Percentiles rank a stretch among this genome's conserved stretches.
These are phyloP conservation scores for Tolypocladium capitatum DNA, from an alignment of 2,329 filamentous ascomycete genomes.

Conservation along the genomic window DNA sequence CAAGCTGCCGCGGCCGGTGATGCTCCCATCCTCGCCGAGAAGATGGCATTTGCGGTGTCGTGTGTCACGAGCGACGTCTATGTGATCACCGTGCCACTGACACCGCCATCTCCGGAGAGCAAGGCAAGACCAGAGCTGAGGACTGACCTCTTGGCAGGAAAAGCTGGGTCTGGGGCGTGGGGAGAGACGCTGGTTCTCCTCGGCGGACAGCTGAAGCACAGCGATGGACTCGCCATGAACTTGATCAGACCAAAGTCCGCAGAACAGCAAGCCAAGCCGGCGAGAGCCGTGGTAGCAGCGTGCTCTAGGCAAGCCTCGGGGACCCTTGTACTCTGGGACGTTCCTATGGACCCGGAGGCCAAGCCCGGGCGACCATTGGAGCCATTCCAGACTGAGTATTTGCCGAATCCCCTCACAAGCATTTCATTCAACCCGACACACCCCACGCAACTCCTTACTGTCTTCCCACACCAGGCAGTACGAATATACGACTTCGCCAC, in stretches of 20 bases:
- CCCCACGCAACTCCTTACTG: slow-evolving; percentile 42
- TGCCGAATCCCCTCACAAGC: slow-evolving; percentile 38
- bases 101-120: slow-evolving; percentile 46
- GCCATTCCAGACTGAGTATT: slow-evolving; percentile 48
- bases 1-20: slow-evolving; percentile 34
- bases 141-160: slow-evolving; percentile 35
- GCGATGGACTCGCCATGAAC: slow-evolving; percentile 43
- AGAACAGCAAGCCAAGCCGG: slow-evolving; percentile 21
- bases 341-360: slow-evolving; percentile 31
- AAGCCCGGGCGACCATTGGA: slow-evolving; percentile 18
- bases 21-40: slow-evolving; percentile 36
- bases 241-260: slow-evolving; percentile 29
- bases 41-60: slow-evolving; percentile 47
- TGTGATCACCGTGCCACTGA: slow-evolving; percentile 45
- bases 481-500: slow-evolving; percentile 49
- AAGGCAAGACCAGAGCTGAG: slow-evolving; percentile 42
- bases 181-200: slow-evolving; percentile 45
- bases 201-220: slow-evolving; percentile 36
- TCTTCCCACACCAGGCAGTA: slow-evolving; percentile 41
- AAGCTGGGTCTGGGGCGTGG: slow-evolving; percentile 48
- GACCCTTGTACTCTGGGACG: slow-evolving; percentile 43
- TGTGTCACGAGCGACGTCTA: slow-evolving; percentile 45
- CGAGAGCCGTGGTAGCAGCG: slow-evolving; percentile 43
- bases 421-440: slow-evolving; percentile 50
- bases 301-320: slow-evolving; percentile 47